These are phyloP conservation scores for Podospora anserina DNA, from an alignment of 495 filamentous ascomycete species.

Conservation along the genomic window DNA sequence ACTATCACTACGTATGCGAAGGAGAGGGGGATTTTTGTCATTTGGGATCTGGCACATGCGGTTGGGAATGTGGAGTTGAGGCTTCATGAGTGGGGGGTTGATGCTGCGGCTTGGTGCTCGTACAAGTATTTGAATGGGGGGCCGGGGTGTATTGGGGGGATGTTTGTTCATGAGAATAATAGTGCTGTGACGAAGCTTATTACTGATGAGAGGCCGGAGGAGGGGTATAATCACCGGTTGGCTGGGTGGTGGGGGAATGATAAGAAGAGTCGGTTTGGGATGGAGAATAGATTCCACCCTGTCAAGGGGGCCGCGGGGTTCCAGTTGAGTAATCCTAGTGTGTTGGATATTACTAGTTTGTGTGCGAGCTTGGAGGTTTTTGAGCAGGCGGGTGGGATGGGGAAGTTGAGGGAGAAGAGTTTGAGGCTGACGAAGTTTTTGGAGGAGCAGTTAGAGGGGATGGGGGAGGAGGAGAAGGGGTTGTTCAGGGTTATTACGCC, in stretches of 20 bases:
- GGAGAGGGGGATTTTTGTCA: conserved; percentile 69
- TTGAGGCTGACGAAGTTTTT: conserved; percentile 74
- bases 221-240: conserved; percentile 54
- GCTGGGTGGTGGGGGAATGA: conserved; percentile 91
- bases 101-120: conserved; percentile 94
- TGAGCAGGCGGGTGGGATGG: conserved; percentile 63
- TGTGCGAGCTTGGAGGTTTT: conserved; percentile 78
- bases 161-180: conserved; percentile 83
- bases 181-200: conserved; percentile 48
- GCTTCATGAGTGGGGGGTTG: conserved; percentile 91
- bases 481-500: conserved; percentile 83
- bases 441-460: conserved; percentile 59
- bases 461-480: conserved; percentile 41
- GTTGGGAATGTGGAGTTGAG: conserved; percentile 82
- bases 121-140: conserved; percentile 97
- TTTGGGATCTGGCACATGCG: conserved; percentile 96
- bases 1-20: conserved; percentile 81
- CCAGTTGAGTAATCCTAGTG: conserved; percentile 66
- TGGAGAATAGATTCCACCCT: conserved; percentile 76
- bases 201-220: conserved; percentile 35
- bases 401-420: conserved; percentile 68
- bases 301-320: conserved; percentile 66
- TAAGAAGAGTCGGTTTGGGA: conserved; percentile 70
- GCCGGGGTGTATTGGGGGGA: conserved; percentile 78
- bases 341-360: conserved; percentile 66